Evolutionary conservation across 1,139 yeast genomes (phyloP), one percentile per base, ranked within the genome.

Genomic region (Taiozyma onychis): DNA sequence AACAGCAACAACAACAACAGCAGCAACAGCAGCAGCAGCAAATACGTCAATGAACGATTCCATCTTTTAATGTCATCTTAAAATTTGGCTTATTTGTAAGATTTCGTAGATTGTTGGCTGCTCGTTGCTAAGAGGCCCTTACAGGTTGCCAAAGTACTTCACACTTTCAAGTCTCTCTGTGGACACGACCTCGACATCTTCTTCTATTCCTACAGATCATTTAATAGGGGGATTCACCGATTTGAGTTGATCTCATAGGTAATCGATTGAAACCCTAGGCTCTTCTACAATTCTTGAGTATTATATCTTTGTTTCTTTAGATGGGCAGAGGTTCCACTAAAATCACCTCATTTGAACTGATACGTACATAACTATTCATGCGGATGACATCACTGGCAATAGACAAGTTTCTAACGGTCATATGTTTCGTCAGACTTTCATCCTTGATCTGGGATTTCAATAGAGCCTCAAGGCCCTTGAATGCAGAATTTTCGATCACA

Each of bases 341-440:
- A 18, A 60, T 59, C 14, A 54, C 46, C 18, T 59, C 62, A 21
- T 26, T 48, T 1, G 51, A 50, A 26, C 51, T 56, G n/a, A 52
- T 42, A 43, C 64, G 55, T 6, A 47, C 49, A 37, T 60, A 60
- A 26, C 58, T 50, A 44, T 54, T 54, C 32, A 48, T 16, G 16
- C 41, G 47, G 6, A 59, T 34, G 2, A 52, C 52, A 22, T 48
- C 39, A n/a, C 47, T 49, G 1, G 64, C 64, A 21, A 54, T 24
- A 1, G 48, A 30, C 14, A 59, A 22, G 43, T 51, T 54, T 35
- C 50, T 45, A 16, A 42, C 41, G 2, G 53, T 56, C 3, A 60
- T 10, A 13, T 43, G 22, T 14, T 24, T 2, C 0, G 35, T 48
- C 22, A 56, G 7, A 3, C 48, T 42, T 35, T 49, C 43, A 9